Conservation (phyloP, 495 filamentous ascomycete species). For the Neurospora sp. region DNA sequence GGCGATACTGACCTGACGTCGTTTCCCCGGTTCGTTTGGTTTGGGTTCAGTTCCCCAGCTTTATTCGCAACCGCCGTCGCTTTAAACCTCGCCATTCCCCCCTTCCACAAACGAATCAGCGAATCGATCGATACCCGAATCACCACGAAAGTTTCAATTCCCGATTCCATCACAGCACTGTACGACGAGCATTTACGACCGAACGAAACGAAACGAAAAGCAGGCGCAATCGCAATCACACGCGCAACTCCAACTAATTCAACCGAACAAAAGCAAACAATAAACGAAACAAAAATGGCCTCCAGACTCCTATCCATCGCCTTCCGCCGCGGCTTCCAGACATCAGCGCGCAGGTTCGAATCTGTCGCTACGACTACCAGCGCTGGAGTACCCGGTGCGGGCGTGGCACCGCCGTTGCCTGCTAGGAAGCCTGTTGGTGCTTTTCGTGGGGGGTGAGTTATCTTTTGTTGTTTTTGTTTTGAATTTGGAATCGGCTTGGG, state of each 20-base stretch:
- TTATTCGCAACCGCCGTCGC: not conserved
- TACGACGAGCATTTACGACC: not conserved
- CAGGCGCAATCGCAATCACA: not conserved
- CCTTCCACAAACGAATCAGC: not conserved
- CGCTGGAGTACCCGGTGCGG: not conserved
- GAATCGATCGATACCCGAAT: not conserved
- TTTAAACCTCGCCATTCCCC: not conserved
- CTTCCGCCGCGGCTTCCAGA: slow-evolving; percentile 30
- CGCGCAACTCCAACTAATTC: not conserved
- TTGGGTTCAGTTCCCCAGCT: not conserved
- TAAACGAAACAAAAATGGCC: slow-evolving; percentile 27
- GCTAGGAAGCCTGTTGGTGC: slow-evolving; percentile 77
- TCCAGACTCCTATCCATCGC: slow-evolving; percentile 33
- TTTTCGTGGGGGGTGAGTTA: slow-evolving; percentile 80
- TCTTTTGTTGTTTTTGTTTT: not conserved
- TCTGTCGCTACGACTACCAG: slow-evolving; percentile 10
- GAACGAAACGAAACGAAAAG: not conserved
- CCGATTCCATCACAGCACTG: not conserved
- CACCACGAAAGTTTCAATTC: not conserved
- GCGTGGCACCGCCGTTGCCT: slow-evolving; percentile 40
- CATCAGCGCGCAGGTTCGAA: slow-evolving; percentile 34
- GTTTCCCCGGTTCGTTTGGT: not conserved
- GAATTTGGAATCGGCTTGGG: not conserved
- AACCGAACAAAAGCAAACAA: not conserved
- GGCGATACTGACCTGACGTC: not conserved